These are phyloP conservation scores for Aureococcus anophagefferens DNA, from an alignment of 108 stramenopile genomes.

Conservation along the genomic window DNA sequence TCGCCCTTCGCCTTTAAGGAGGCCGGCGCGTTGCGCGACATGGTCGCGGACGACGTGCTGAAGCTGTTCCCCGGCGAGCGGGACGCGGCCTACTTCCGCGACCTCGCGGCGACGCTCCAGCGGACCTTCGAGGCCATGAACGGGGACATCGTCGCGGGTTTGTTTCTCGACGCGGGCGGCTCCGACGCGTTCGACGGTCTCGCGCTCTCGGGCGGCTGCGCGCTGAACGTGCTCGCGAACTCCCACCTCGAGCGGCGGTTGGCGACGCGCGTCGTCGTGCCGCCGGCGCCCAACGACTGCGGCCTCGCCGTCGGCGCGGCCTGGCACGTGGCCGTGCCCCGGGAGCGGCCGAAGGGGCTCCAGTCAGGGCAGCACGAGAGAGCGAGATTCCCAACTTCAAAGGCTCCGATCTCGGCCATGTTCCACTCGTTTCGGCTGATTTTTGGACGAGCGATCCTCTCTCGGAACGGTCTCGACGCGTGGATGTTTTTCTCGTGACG, in stretches of 20 bases:
- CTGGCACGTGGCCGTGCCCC: background rate
- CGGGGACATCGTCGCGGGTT: background rate
- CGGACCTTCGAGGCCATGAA: background rate
- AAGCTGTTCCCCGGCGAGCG: background rate
- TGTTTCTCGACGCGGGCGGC: background rate
- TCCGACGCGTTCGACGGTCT: background rate
- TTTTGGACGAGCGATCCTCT: too few species aligned
- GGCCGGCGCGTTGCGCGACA: background rate
- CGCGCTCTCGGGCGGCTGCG: slow-evolving; percentile 3
- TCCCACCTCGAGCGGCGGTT: background rate
- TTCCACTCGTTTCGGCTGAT: too few species aligned
- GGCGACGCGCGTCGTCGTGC: background rate
- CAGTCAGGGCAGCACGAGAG: background rate
- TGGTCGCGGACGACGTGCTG: too few species aligned
- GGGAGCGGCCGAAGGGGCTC: background rate
- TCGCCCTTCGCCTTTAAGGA: too few species aligned
- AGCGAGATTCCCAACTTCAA: too few species aligned
- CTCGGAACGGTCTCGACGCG: too few species aligned
- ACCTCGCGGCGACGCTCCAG: slow-evolving; percentile 1
- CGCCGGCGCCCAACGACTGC: background rate
- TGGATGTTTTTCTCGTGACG: too few species aligned
- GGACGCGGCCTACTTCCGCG: background rate
- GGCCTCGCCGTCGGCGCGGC: slow-evolving; percentile 2
- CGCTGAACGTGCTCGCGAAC: slow-evolving; percentile 6
- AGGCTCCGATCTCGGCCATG: too few species aligned